phyloP scores from a whole-genome alignment of 2,329 filamentous ascomycete genomes.

The Xylaria sp. region DNA sequence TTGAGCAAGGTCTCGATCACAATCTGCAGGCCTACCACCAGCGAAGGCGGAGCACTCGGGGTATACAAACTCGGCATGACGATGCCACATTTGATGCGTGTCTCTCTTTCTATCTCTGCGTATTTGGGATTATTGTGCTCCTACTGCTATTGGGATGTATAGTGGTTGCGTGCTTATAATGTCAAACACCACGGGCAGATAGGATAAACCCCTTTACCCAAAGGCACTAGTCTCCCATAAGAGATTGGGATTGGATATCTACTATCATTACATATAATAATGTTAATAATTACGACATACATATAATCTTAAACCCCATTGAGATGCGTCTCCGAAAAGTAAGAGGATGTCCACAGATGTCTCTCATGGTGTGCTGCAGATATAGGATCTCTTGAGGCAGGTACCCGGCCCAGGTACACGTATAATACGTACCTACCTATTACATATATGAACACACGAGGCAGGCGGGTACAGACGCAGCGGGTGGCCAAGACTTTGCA shows the following conservation, averaged over 20 bases:
- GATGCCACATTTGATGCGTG: constrained; percentile 25
- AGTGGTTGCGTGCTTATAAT: constrained; percentile 22
- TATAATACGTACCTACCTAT: too few species aligned
- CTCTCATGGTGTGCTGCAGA: too few species aligned
- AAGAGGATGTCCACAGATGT: too few species aligned
- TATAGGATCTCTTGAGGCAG: too few species aligned
- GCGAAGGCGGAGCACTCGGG: not conserved
- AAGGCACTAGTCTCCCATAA: not conserved
- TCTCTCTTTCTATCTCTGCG: constrained; percentile 30
- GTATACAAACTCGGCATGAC: constrained; percentile 18
- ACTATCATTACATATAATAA: too few species aligned
- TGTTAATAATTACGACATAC: too few species aligned
- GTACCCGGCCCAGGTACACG: too few species aligned
- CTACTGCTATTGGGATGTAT: constrained; percentile 27
- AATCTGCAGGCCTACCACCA: not conserved
- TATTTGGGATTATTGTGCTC: constrained; percentile 29
- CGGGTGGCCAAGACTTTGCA: too few species aligned
- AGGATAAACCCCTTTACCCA: not conserved
- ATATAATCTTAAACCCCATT: too few species aligned
- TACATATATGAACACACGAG: too few species aligned
- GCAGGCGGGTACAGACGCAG: too few species aligned
- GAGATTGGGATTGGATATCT: not conserved
- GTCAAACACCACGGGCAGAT: not conserved
- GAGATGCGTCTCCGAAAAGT: too few species aligned
- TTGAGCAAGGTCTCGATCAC: constrained; percentile 27